Evolutionary conservation across 1,284 basidiomycete genomes (phyloP).

Genomic region (Austroboletus olivaceoglutinosus): DNA sequence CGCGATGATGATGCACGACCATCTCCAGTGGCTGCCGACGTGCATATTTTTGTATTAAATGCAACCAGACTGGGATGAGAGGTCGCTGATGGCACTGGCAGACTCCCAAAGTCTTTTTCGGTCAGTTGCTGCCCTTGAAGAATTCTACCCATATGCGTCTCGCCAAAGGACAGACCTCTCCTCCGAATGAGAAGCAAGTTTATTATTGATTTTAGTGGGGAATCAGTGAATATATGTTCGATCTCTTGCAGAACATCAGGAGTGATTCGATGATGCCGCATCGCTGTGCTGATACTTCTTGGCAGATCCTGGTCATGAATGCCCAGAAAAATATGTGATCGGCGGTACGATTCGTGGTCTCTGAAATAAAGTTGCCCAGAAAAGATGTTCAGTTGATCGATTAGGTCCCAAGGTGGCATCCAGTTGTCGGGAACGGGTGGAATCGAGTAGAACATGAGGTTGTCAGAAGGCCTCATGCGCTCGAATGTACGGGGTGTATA

Average conservation of each 20-base stretch:
- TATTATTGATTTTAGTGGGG: neutral
- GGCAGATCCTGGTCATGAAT: neutral
- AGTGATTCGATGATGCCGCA: neutral
- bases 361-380: neutral
- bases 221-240: neutral
- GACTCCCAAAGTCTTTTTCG: neutral
- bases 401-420: neutral
- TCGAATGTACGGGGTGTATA: neutral
- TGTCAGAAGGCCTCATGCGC: neutral
- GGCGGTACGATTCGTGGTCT: neutral
- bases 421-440: neutral
- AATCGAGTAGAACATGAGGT: neutral
- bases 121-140: neutral
- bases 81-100: neutral
- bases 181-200: neutral
- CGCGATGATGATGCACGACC: neutral
- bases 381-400: neutral
- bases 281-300: neutral
- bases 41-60: too few species aligned
- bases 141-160: slow-evolving; percentile 1
- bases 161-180: neutral
- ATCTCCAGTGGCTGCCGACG: neutral
- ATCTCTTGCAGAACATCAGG: neutral
- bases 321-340: neutral
- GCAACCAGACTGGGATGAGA: neutral